phyloP scores from a whole-genome alignment of 805 yeast genomes.

The Diddensiella santjacobensis region DNA sequence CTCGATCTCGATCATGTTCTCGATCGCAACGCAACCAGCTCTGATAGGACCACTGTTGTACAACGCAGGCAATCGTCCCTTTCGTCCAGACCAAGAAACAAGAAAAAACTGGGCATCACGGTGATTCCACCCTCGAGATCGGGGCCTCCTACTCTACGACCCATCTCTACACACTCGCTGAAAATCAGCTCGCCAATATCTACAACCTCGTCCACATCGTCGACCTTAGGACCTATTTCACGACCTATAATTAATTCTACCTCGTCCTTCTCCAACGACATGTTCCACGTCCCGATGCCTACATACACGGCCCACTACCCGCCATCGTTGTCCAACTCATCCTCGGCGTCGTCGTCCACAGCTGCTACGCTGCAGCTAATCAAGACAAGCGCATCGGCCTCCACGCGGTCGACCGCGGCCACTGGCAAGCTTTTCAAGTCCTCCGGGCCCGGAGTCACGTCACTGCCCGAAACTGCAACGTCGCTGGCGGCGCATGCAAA shows the following conservation, averaged over 20 bases:
- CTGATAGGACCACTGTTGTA: no score
- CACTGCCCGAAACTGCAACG: not conserved
- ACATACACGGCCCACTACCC: not conserved
- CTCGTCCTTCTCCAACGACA: conserved; percentile 4
- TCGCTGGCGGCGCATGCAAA: conserved; percentile 19
- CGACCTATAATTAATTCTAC: not conserved
- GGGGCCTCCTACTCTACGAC: not conserved
- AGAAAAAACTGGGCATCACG: conserved; percentile 21
- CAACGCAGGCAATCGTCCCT: conserved; percentile 4
- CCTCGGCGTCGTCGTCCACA: not conserved
- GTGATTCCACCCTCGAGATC: not conserved
- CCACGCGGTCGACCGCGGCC: not conserved
- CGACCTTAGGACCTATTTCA: not conserved
- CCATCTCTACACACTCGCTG: not conserved
- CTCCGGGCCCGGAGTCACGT: not conserved
- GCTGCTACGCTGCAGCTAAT: not conserved
- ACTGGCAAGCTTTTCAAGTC: conserved; percentile 4
- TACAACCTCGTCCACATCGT: conserved; percentile 10
- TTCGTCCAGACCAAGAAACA: conserved; percentile 15
- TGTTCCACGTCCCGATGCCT: not conserved
- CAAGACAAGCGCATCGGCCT: not conserved
- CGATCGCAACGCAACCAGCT: no score
- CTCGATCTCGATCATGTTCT: not conserved
- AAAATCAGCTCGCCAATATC: conserved; percentile 8
- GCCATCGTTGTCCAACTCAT: not conserved